Evolutionary conservation across 768 basidiomycete genomes (phyloP).

Genomic region (Saitozyma sp.): DNA sequence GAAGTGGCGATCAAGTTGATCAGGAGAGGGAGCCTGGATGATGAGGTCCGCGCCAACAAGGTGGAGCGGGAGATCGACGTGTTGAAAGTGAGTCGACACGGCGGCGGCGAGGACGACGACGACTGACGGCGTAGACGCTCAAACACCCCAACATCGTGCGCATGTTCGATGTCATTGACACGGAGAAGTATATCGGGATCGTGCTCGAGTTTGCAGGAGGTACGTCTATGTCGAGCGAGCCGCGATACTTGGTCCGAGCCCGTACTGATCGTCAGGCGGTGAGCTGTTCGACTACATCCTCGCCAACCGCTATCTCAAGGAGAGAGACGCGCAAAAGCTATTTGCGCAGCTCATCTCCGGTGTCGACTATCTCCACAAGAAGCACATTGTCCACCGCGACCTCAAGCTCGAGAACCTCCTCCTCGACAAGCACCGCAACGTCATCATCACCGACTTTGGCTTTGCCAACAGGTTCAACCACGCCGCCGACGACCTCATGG

Average conservation of each 20-base stretch:
- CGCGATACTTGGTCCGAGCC: constrained; percentile 67
- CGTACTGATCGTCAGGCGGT: constrained; percentile 57
- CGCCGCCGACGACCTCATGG: constrained; percentile 91
- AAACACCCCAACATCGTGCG: constrained; percentile 98
- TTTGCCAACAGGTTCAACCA: constrained; percentile 98
- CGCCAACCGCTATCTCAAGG: constrained; percentile 92
- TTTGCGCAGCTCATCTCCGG: constrained; percentile 98
- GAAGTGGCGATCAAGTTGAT: constrained; percentile 99
- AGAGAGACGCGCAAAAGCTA: constrained; percentile 88
- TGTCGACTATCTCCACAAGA: constrained; percentile 97
- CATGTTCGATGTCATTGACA: constrained; percentile 97
- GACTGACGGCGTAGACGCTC: constrained; percentile 63
- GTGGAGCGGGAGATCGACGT: constrained; percentile 98
- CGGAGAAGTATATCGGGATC: constrained; percentile 99
- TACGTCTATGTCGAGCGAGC: constrained; percentile 25
- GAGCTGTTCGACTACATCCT: constrained; percentile 99
- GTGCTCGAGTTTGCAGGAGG: constrained; percentile 98
- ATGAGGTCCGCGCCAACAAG: constrained; percentile 77
- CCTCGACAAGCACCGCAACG: constrained; percentile 93
- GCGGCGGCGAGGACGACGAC: not conserved
- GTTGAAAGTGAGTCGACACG: constrained; percentile 66
- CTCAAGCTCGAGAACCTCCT: constrained; percentile 98
- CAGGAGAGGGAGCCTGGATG: constrained; percentile 86
- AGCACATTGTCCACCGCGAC: constrained; percentile 98
- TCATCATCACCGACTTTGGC: constrained; percentile 99